phyloP scores from a whole-genome alignment of 164 flowering plant genomes.

The Macadamia integrifolia region DNA sequence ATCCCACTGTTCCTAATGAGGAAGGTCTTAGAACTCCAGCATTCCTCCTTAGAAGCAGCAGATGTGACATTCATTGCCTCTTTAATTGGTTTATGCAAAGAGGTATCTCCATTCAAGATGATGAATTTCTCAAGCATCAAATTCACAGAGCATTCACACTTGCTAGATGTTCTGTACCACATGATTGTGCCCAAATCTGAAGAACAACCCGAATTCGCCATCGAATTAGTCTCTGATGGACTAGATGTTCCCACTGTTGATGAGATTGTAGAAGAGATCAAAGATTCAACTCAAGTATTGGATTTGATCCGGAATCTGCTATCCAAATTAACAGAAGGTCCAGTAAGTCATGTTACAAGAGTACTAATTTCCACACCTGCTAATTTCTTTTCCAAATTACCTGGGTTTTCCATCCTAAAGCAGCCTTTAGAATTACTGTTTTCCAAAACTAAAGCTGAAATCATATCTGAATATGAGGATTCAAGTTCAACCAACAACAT shows the following conservation, averaged over 20 bases:
- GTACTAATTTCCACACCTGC: constrained; percentile 9
- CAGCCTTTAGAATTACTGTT: constrained; percentile 1
- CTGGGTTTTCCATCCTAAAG: constrained; percentile 8
- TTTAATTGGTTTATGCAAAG: constrained; percentile 3
- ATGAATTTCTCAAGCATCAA: not conserved
- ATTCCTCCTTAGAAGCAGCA: not conserved
- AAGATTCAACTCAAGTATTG: not conserved
- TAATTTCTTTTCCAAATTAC: constrained; percentile 9
- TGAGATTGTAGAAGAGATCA: not conserved
- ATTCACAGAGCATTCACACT: constrained; percentile 1
- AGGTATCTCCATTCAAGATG: constrained; percentile 14
- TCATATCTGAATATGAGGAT: constrained; percentile 12
- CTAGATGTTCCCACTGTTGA: not conserved
- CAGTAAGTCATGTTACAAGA: not conserved
- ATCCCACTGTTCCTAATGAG: constrained; percentile 18
- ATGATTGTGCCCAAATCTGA: constrained; percentile 4
- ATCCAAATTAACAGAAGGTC: constrained; percentile 9
- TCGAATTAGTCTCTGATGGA: not conserved
- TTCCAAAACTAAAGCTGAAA: constrained; percentile 8
- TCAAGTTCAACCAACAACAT: not conserved
- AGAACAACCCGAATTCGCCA: not conserved
- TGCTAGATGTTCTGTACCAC: constrained; percentile 17
- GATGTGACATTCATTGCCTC: not conserved
- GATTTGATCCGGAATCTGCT: constrained; percentile 2
- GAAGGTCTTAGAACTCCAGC: constrained; percentile 7